Conservation (phyloP, 139 green algal genomes). For the Gonium pectorale region DNA sequence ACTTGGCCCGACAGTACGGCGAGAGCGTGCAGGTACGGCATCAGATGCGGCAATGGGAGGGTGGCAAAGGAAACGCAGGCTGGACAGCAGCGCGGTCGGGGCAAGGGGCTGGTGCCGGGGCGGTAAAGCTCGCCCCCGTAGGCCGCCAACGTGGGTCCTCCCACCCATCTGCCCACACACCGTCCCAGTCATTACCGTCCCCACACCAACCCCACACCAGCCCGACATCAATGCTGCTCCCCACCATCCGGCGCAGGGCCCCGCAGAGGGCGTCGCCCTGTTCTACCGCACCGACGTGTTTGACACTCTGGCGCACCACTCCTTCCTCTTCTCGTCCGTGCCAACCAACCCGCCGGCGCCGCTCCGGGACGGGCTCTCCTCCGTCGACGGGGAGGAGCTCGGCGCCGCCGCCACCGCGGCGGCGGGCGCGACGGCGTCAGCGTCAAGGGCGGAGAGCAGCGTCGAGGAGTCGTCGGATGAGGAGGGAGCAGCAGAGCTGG, state of each 20-base stretch:
- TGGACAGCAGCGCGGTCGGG: no score
- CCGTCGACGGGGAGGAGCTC: constrained; percentile 6
- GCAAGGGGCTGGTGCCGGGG: no score
- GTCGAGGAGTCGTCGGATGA: neutral
- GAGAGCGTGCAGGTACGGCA: neutral
- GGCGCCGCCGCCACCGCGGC: neutral
- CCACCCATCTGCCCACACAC: no score
- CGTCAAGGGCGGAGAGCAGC: no score
- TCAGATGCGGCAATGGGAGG: neutral
- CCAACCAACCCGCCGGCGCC: neutral
- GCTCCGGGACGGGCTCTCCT: neutral
- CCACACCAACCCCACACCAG: no score
- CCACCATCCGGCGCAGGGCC: no score
- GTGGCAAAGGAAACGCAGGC: neutral
- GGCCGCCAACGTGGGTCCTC: no score
- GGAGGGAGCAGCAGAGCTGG: neutral
- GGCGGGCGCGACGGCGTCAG: neutral
- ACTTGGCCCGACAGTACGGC: constrained; percentile 35
- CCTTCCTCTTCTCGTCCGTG: constrained; percentile 5
- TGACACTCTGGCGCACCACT: neutral
- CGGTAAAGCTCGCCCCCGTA: no score
- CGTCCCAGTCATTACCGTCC: no score
- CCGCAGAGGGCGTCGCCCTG: constrained; percentile 59
- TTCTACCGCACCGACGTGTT: constrained; percentile 52
- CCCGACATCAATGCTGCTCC: no score